Base-by-base conservation (phyloP, 495 filamentous ascomycete species). In the Hamigera avellanea region DNA sequence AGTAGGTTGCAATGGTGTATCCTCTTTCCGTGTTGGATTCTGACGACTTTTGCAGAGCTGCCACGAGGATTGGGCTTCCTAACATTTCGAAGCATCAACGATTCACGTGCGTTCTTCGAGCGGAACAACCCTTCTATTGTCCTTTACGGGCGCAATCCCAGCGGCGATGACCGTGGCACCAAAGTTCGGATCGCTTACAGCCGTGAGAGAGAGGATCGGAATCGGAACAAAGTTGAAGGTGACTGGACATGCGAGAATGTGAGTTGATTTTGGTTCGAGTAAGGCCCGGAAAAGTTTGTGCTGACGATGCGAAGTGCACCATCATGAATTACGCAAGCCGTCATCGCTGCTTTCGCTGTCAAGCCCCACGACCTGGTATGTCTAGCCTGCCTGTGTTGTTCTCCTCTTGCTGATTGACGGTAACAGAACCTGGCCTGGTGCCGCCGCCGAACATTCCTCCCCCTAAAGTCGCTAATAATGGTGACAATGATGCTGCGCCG, bases 211-310 rank as follows among this genome's bases (percentile, higher is more conserved):
- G 72, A 73, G 28, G 72, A 75, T 38, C 54, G 66, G 39, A 57
- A 56, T 40, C 69, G 64, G 15, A 50, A 53, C 19, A 66, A 70
- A 37, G 67, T 65, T 0, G 81, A 79, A 15, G 78, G 78, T 17
- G 81, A 86, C 46, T 93, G 85, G 85, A 78, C 67, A 12, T 93
- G 85, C 46, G 64, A 73, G 36, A 72, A 73, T 47, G 83, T 88
- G 50, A 45, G 69, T 61, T 36, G 14, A 19, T 2, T n/a, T 2
- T n/a, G 1, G 32, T 29, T 28, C 15, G 3, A 12, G n/a, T 29
- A 5, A 6, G 31, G 28, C 14, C 10, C 19, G 3, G 26, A 30
- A 7, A 16, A 26, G 12, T n/a, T 14, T 15, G 35, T 7, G 14
- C 34, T 41, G 48, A 18, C 49, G 14, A 26, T 14, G 6, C 21